phyloP scores from a whole-genome alignment of 2,329 filamentous ascomycete genomes.

The Claviceps cyperi region DNA sequence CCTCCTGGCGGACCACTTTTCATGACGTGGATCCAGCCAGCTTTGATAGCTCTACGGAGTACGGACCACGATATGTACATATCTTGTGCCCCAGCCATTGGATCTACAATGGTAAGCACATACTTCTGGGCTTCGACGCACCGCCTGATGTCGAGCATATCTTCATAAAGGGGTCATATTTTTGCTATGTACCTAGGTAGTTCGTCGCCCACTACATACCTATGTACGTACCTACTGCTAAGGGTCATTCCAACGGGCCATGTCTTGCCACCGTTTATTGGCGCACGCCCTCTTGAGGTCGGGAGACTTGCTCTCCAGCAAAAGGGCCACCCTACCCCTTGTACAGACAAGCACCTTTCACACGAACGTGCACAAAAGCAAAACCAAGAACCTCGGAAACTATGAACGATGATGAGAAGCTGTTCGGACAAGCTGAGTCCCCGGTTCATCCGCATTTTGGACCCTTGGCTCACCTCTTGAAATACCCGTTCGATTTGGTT shows the following conservation, averaged over 20 bases:
- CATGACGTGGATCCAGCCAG: background rate
- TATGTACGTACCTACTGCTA: background rate
- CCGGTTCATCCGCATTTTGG: background rate
- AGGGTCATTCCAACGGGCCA: background rate
- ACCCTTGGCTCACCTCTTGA: slow-evolving; percentile 5
- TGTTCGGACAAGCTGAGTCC: slow-evolving; percentile 1
- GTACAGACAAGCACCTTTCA: background rate
- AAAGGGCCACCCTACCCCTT: background rate
- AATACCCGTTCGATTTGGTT: slow-evolving; percentile 5
- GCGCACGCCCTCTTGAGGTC: slow-evolving; percentile 1
- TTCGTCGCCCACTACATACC: background rate
- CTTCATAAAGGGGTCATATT: background rate
- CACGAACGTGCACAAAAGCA: background rate
- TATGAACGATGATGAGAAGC: background rate
- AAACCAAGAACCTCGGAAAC: slow-evolving; percentile 5
- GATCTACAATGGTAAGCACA: background rate
- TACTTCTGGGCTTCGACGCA: background rate
- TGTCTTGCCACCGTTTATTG: background rate
- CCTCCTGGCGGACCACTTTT: background rate
- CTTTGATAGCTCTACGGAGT: too few relatives aligned
- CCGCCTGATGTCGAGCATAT: background rate
- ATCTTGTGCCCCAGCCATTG: background rate
- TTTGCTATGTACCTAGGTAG: background rate
- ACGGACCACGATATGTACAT: too few relatives aligned
- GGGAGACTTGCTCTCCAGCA: background rate